A percentile compares a stretch with the other conserved stretches of the same genome.
Evolutionary conservation across 352 stramenopile genomes (phyloP).

Genomic region (Elongisporangium anandrum): DNA sequence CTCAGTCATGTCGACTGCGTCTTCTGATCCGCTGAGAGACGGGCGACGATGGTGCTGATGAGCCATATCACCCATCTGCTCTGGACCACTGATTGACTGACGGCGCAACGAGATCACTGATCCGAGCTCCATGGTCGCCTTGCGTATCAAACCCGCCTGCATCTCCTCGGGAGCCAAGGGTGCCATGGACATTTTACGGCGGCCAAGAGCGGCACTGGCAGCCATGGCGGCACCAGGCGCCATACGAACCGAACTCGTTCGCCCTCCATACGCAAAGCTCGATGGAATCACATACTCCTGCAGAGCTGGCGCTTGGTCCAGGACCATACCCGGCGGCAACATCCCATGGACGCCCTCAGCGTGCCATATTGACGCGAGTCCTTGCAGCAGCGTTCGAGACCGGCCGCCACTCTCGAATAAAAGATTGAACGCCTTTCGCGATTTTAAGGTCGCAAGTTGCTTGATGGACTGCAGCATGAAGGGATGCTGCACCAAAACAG

Average conservation of each 20-base stretch:
- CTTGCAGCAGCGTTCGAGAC: constrained; percentile 55
- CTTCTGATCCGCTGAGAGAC: not conserved
- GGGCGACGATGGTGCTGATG: not conserved
- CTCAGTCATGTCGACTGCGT: not conserved
- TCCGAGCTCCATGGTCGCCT: not conserved
- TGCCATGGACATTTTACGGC: not conserved
- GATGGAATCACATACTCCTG: constrained; percentile 28
- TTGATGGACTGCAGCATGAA: constrained; percentile 57
- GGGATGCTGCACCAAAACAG: constrained; percentile 42
- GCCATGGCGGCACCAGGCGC: not conserved
- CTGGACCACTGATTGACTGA: not conserved
- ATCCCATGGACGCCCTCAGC: constrained; percentile 44
- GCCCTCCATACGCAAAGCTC: not conserved
- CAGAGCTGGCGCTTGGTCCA: constrained; percentile 34
- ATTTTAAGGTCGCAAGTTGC: constrained; percentile 42
- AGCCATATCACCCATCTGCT: not conserved
- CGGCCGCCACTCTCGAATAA: constrained; percentile 56
- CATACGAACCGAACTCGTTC: not conserved
- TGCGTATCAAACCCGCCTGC: not conserved
- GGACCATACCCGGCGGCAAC: constrained; percentile 22
- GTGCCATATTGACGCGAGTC: constrained; percentile 57
- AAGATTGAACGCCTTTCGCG: constrained; percentile 49
- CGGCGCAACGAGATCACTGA: not conserved
- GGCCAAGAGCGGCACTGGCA: not conserved
- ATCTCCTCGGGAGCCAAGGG: not conserved